These are phyloP conservation scores for Saccharomyces uvarum DNA, from an alignment of 1,139 yeast species.

Conservation along the genomic window DNA sequence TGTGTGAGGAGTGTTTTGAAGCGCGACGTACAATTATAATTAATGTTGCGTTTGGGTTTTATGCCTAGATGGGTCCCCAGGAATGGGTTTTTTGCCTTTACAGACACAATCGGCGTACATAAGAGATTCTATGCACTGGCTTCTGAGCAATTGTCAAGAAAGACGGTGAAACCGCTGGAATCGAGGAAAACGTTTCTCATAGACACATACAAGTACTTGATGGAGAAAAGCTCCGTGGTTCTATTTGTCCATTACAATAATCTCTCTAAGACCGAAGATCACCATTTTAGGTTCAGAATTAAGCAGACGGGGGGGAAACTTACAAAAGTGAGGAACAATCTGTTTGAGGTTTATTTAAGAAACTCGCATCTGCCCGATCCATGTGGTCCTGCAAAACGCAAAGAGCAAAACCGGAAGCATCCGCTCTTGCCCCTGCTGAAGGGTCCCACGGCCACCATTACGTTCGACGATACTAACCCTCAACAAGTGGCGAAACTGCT, in stretches of 20 bases:
- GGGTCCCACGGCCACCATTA: constrained; percentile 84
- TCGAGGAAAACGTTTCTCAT: constrained; percentile 79
- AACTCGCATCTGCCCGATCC: constrained; percentile 68
- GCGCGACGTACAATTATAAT: not conserved
- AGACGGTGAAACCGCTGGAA: constrained; percentile 44
- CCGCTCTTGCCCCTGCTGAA: constrained; percentile 61
- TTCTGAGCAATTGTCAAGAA: not conserved
- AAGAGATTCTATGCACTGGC: not conserved
- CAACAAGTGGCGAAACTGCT: constrained; percentile 51
- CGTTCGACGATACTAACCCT: constrained; percentile 68
- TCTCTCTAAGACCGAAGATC: constrained; percentile 61
- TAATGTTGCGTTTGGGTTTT: not conserved
- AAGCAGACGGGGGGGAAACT: constrained; percentile 57
- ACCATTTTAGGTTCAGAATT: constrained; percentile 53
- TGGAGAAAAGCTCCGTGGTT: constrained; percentile 60
- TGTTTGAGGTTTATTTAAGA: constrained; percentile 71
- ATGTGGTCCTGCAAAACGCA: constrained; percentile 46
- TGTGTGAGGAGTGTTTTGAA: not conserved
- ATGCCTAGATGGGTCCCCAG: not conserved
- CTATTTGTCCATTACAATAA: constrained; percentile 81
- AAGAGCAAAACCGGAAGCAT: constrained; percentile 43
- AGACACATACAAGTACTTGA: constrained; percentile 66
- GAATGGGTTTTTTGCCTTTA: not conserved
- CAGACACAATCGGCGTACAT: not conserved
- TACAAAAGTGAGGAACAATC: constrained; percentile 56